Base-by-base conservation (phyloP, 106 monocot species). In the Ottelia alismoides region DNA sequence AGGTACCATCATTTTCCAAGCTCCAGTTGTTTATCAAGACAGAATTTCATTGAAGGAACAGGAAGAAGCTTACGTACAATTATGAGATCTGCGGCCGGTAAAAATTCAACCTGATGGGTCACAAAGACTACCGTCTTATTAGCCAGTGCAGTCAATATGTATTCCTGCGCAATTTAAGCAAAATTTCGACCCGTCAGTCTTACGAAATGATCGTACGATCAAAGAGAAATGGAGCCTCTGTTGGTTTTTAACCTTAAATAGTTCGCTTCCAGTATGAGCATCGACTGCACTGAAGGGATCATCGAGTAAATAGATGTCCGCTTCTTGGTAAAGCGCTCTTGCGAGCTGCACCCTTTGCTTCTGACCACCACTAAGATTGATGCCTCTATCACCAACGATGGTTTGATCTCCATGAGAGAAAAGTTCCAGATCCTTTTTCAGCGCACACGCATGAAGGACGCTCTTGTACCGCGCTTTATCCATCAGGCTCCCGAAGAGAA, bases 261-360 rank as follows among this genome's bases (percentile, higher is more conserved):
- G 76, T 58, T 92, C 87, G 7, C 64, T 58, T 53, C 74, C 83
- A 18, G 92, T 92, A 49, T 83, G 92, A 27, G 87, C 92, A 75
- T 92, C 92, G 20, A 92, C 87, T 20, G 92, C 83, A 66, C 92
- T 92, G 53, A 92, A 92, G 44, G 92, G 92, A 49, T 92, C 92
- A 62, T 92, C 92, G 0, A 92, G 54, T 27, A 92, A 56, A 56
- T 72, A 80, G 47, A 92, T 67, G 55, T 87, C 83, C 3, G 87
- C 65, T 28, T 80, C 45, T 25, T 63, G 73, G 51, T 92, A 92
- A 12, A 80, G 40, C 23, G 92, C 79, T 67, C 92, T 82, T 55
- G 92, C 92, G n/a, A 92, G 45, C 52, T 92, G 92, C 65, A 92
- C 77, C 60, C 92, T 83, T 56, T 92, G 92, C 49, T 92, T 92